Base-by-base conservation (phyloP, 495 filamentous ascomycete genomes). In the Niebla homalea region DNA sequence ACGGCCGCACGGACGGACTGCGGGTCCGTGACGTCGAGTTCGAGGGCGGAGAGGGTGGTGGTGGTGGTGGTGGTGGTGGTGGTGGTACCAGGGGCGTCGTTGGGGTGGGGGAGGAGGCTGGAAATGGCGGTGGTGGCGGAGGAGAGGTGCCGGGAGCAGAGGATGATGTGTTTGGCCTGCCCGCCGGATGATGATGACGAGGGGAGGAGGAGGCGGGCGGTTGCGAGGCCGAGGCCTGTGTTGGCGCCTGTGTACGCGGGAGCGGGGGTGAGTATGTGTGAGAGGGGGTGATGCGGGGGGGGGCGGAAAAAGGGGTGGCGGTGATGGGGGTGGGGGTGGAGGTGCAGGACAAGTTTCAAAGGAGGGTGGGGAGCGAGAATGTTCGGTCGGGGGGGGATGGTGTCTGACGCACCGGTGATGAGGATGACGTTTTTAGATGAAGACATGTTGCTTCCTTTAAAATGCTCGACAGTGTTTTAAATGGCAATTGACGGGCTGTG, bases 1-100 rank as follows among this genome's bases (percentile, higher is more conserved):
- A 56, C 54, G 2, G 68, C 70, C 2, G 22, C 39, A 5, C 47
- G 46, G 21, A 66, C 56, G 21, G 60, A 63, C 0, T 16, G 26
- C 14, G 61, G 49, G 36, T 57, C 49, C 0, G 56, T 54, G n/a
- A 71, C 60, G 50, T 71, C 68, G 10, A 69, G 56, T 18, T 58
- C 51, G 19, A 70, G 37, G 15, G 50, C 16, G 1, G 55, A 51
- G 4, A 36, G n/a, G 11, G 12, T 29, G 35, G 47, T 48, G 42
- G 47, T 43, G 43, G 47, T 25, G 32, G 25, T 36, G 37, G 39
- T 25, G 29, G 21, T 2, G 0, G 14, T 14, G 6, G 43, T 19
- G 0, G 25, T 32, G 29, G 7, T 32, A 12, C 14, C 3, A 11
- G 29, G 29, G 29, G 29, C 5, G n/a, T n/a, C n/a, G n/a, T n/a